A percentile compares a stretch with the other conserved stretches of the same genome.
Conservation (phyloP, 2,329 filamentous ascomycete genomes). For the Botrytis pseudocinerea region DNA sequence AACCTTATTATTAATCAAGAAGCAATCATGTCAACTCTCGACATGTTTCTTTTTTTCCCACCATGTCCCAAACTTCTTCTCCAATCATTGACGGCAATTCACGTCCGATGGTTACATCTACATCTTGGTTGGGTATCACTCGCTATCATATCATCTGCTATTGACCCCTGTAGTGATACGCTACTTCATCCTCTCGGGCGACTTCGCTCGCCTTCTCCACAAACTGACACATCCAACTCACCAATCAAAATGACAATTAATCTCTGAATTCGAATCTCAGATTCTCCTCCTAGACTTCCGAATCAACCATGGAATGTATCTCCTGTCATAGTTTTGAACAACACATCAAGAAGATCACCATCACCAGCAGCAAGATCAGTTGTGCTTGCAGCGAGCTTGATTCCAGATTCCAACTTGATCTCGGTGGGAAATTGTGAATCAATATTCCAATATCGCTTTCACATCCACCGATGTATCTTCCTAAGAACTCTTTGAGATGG, state of each 20-base stretch:
- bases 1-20: conserved; percentile 16
- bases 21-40: conserved; percentile 7
- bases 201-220: conserved; percentile 19
- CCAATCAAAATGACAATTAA: conserved; percentile 17
- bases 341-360: conserved; percentile 21
- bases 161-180: conserved; percentile 14
- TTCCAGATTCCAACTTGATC: conserved; percentile 10
- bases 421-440: neutral
- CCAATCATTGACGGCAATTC: conserved; percentile 6
- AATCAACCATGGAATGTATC: conserved; percentile 16
- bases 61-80: neutral
- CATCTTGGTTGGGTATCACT: conserved; percentile 14
- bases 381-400: neutral
- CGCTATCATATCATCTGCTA: conserved; percentile 13
- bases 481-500: conserved; percentile 46
- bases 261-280: conserved; percentile 9
- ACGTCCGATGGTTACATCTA: conserved; percentile 16
- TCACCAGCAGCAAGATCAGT: conserved; percentile 9
- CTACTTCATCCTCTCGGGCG: conserved; percentile 1
- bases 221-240: conserved; percentile 21
- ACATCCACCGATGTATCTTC: conserved; percentile 30
- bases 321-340: conserved; percentile 16
- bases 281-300: conserved; percentile 13
- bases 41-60: neutral
- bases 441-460: conserved; percentile 11